Base-by-base conservation (phyloP, 2,329 filamentous ascomycete genomes). In the Botrytis fabae region DNA sequence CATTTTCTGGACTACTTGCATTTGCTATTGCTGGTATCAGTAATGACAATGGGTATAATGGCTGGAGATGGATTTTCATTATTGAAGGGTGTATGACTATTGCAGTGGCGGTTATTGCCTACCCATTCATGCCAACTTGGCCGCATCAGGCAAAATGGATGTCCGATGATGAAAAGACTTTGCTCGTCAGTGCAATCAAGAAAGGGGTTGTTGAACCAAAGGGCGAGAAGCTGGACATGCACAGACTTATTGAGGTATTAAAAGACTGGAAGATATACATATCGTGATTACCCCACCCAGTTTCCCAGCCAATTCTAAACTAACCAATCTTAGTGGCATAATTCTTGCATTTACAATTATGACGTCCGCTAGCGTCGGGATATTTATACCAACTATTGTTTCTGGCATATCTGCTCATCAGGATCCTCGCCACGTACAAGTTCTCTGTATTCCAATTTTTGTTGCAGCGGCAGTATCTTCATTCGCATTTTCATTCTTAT, bases 11-110 rank as follows among this genome's bases (percentile, higher is more conserved):
- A 66, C 35, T 66, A 4, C 44, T 66, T 66, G 44, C 63, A 32
- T 66, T 51, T 35, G 63, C 63, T 51, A n/a, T 66, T 66, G 63
- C 63, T 38, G 44, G 44, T 32, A 66, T 51, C 32, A n/a, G 51
- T n/a, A 51, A 7, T 51, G 25, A 6, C 14, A 48, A n/a, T 35
- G 32, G 32, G 3, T 66, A 51, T 66, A 46, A 66, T 18, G 63
- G 44, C 2, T 66, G 63, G 32, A 51, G 63, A 66, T 66, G 32
- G 63, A 66, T 51, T 10, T 66, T 66, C 44, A 66, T 66, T 28
- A 22, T 51, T 20, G 63, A 51, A 48, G 44, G 44, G 9, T 66
- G 44, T 20, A 51, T 66, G 16, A 66, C 63, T 51, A 44, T 35
- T 51, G 32, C 44, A 51, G 28, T 51, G 14, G 44, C 44, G 18